Base-by-base conservation (phyloP, 139 green algal species). In the Spirogloea muscicola region DNA sequence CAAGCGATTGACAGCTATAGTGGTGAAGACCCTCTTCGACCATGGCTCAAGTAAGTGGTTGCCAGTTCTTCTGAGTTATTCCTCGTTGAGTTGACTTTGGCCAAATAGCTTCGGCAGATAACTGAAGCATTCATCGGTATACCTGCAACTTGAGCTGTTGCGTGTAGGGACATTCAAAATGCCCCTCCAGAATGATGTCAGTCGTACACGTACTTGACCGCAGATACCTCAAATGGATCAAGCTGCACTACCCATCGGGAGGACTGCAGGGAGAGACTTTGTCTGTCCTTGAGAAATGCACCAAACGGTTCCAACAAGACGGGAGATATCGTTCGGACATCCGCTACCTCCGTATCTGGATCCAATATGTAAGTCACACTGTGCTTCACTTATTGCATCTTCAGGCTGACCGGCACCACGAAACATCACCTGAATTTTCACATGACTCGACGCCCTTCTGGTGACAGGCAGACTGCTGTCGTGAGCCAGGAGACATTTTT, bases 161-260 rank as follows among this genome's bases (percentile, higher is more conserved):
- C 13, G 18, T 39, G 13, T 48, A 70, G 62, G 13, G 13, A 16
- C 16, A 18, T 13, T 36, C 13, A 18, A 66, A 63, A 18, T 52
- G 18, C n/a, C 25, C n/a, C n/a, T 21, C 25, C 25, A 21, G 21
- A 55, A 21, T 55, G 13, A 39, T 46, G 13, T 65, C 13, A 65
- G 13, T 13, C 13, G 13, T 65, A 65, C 16, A 21, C 16, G 13
- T 65, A 16, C 16, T 16, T 41, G 13, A 16, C 57, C 21, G 16
- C 88, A 94, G 89, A 60, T 91, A 91, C 77, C 89, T 97, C 74
- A 94, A 95, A 43, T 96, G 91, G 91, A 90, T 84, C 2, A 90
- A 95, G 58, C 84, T 92, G 44, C 84, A 79, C 7, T 90, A 87
- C 63, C 49, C 80, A 1, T 46, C 81, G 0, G 86, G 82, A n/a